Evolutionary conservation across 129 eudicot species (phyloP).

Genomic region (Smallanthus sonchifolius): DNA sequence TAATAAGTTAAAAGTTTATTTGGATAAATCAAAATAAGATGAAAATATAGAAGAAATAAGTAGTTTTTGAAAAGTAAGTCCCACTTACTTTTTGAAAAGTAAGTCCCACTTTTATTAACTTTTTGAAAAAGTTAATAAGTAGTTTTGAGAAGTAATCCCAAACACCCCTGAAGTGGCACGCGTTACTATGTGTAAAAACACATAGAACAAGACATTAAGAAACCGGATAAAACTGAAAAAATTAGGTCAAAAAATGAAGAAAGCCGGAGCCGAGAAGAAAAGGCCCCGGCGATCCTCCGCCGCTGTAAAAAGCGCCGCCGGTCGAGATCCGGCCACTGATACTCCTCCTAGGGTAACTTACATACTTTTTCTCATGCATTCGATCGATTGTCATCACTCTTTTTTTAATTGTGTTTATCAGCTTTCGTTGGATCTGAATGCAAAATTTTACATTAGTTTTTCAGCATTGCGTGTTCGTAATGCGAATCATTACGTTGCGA

Average conservation of each 20-base stretch:
- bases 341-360: conserved; percentile 61
- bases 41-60: no score
- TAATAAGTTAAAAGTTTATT: no score
- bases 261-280: conserved; percentile 77
- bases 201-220: background rate
- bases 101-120: no score
- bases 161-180: no score
- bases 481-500: background rate
- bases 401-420: background rate
- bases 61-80: no score
- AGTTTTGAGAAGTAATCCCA: no score
- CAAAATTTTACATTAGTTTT: background rate
- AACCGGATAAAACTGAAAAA: background rate
- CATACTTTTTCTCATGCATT: background rate
- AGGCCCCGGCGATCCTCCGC: conserved; percentile 75
- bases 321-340: conserved; percentile 44
- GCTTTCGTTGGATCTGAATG: conserved; percentile 24
- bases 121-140: no score
- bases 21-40: no score
- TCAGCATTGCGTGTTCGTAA: conserved; percentile 5
- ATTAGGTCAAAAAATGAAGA: conserved; percentile 44
- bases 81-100: no score
- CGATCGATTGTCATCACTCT: background rate
- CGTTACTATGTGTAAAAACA: background rate
- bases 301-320: conserved; percentile 15